A percentile compares a stretch with the other conserved stretches of the same genome.
Evolutionary conservation across 2,329 filamentous ascomycete genomes (phyloP).

Genomic region (Cladosporium sp.): DNA sequence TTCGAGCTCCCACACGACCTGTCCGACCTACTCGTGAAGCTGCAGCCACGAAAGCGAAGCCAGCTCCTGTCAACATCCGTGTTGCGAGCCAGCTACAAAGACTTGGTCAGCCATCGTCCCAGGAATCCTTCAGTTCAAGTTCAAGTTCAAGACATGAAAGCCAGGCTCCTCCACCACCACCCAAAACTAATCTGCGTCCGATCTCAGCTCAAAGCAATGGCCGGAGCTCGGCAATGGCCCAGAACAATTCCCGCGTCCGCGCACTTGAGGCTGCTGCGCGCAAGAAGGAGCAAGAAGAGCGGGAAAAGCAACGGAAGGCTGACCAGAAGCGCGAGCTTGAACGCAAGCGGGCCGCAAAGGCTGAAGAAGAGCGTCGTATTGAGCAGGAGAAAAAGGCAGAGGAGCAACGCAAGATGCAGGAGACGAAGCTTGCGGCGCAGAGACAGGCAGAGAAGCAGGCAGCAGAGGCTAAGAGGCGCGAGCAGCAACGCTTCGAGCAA

Average conservation of each 20-base stretch:
- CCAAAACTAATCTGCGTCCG: conserved; percentile 64
- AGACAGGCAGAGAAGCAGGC: conserved; percentile 43
- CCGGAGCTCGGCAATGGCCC: conserved; percentile 37
- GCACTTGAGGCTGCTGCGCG: conserved; percentile 71
- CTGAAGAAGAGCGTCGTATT: conserved; percentile 52
- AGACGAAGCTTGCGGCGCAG: conserved; percentile 35
- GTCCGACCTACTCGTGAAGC: conserved; percentile 44
- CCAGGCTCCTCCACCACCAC: conserved; percentile 40
- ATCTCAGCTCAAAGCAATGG: conserved; percentile 53
- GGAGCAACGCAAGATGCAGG: conserved; percentile 35
- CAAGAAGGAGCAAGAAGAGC: conserved; percentile 81
- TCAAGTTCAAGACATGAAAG: conserved; percentile 22
- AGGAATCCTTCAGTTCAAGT: conserved; percentile 22
- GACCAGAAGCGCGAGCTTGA: conserved; percentile 80
- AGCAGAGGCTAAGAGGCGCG: conserved; percentile 31
- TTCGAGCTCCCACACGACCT: conserved; percentile 32
- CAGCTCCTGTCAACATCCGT: conserved; percentile 67
- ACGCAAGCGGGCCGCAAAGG: conserved; percentile 67
- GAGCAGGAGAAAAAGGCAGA: conserved; percentile 37
- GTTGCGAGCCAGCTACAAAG: conserved; percentile 50
- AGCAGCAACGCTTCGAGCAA: conserved; percentile 33
- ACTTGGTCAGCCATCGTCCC: conserved; percentile 23
- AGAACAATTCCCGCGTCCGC: conserved; percentile 43
- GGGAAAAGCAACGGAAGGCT: conserved; percentile 70
- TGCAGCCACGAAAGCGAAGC: conserved; percentile 54